Evolutionary conservation across 352 stramenopile genomes (phyloP).

Genomic region (Globisporangium apiculatum): DNA sequence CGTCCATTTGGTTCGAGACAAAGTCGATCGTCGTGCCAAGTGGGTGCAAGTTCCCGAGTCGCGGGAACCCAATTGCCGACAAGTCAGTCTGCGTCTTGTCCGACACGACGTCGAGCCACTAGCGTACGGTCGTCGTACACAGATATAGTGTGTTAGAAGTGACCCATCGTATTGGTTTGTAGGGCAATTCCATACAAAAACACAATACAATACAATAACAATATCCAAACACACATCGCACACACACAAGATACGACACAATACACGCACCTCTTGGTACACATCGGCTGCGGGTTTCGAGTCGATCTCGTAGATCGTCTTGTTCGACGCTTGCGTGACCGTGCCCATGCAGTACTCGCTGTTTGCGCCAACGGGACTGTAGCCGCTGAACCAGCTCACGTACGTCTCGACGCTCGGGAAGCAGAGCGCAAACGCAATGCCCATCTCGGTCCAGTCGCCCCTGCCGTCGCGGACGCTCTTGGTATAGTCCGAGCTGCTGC

Average conservation of each 20-base stretch:
- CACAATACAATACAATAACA: background rate
- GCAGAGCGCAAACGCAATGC: slow-evolving; percentile 74
- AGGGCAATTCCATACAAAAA: too few species aligned
- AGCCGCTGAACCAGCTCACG: slow-evolving; percentile 84
- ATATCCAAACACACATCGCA: background rate
- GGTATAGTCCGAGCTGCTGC: slow-evolving; percentile 70
- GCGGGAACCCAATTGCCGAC: slow-evolving; percentile 71
- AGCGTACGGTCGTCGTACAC: background rate
- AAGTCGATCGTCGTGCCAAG: slow-evolving; percentile 80
- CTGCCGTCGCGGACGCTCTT: slow-evolving; percentile 64
- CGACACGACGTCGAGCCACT: slow-evolving; percentile 77
- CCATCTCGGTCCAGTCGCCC: slow-evolving; percentile 79
- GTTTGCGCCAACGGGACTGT: slow-evolving; percentile 67
- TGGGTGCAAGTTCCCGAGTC: slow-evolving; percentile 75
- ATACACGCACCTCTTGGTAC: slow-evolving; percentile 58
- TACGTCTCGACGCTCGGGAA: slow-evolving; percentile 84
- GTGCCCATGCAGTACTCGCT: slow-evolving; percentile 81
- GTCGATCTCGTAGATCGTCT: slow-evolving; percentile 84
- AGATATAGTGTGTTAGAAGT: background rate
- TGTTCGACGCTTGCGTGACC: slow-evolving; percentile 80
- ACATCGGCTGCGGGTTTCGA: slow-evolving; percentile 73
- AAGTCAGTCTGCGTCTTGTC: slow-evolving; percentile 69
- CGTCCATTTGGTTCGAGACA: slow-evolving; percentile 62
- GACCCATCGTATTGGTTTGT: background rate
- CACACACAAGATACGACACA: background rate